A percentile compares a stretch with the other conserved stretches of the same genome.
Conservation (phyloP, 768 basidiomycete species). For the Plicaturopsis crispa region DNA sequence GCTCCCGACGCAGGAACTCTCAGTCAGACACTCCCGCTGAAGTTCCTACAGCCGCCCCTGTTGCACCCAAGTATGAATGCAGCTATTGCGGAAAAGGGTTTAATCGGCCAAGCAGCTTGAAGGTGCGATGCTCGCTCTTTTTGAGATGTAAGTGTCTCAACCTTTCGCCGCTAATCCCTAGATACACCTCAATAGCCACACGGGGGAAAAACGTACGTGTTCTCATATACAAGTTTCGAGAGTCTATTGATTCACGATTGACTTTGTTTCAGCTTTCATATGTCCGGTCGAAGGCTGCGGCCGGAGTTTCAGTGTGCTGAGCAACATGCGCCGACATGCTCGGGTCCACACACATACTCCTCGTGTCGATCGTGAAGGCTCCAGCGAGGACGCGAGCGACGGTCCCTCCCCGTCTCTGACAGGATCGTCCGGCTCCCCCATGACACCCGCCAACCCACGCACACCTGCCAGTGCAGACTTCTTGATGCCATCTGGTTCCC, state of each 20-base stretch:
- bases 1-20: too few relatives aligned
- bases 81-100: conserved; percentile 75
- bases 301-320: conserved; percentile 78
- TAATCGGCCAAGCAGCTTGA: conserved; percentile 77
- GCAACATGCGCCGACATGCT: conserved; percentile 84
- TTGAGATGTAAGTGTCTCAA: too few relatives aligned
- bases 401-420: conserved; percentile 17
- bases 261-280: conserved; percentile 47
- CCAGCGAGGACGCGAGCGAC: conserved; percentile 40
- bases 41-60: conserved; percentile 9
- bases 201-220: conserved; percentile 77
- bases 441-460: conserved; percentile 6
- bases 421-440: conserved; percentile 8
- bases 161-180: conserved; percentile 17
- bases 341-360: conserved; percentile 50
- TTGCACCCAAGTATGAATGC: conserved; percentile 63
- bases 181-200: conserved; percentile 84
- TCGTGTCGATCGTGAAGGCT: conserved; percentile 24
- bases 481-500: conserved; percentile 3
- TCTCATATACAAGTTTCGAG: neutral
- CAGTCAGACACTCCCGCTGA: too few relatives aligned
- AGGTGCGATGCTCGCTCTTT: conserved; percentile 32
- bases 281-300: conserved; percentile 73
- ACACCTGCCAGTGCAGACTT: conserved; percentile 4
- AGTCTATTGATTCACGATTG: conserved; percentile 9